Evolutionary conservation across 108 stramenopile species (phyloP).

Genomic region (Fragilariopsis cylindrus): DNA sequence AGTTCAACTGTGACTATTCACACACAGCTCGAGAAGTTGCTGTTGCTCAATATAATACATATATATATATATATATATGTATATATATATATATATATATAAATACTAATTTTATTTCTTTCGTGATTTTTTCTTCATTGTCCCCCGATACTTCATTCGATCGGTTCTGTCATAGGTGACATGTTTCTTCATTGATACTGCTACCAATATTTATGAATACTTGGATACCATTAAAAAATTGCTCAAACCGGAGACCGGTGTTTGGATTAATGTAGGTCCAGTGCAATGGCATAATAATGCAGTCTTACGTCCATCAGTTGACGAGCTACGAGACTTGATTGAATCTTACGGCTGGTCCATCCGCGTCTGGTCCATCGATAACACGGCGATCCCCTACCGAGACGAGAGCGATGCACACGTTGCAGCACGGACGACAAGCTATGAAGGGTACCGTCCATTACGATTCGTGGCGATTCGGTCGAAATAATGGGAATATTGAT

Average conservation of each 20-base stretch:
- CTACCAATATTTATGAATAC: conserved; percentile 81
- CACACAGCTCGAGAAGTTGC: too few relatives aligned
- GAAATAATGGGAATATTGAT: background rate
- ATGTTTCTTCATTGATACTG: conserved; percentile 87
- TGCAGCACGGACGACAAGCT: conserved; percentile 51
- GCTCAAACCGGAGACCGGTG: conserved; percentile 40
- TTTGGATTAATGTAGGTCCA: conserved; percentile 87
- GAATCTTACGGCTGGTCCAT: conserved; percentile 56
- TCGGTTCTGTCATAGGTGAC: conserved; percentile 26
- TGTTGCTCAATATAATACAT: too few relatives aligned
- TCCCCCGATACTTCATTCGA: too few relatives aligned
- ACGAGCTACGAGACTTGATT: conserved; percentile 70
- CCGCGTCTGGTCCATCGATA: conserved; percentile 62
- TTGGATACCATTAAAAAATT: conserved; percentile 47
- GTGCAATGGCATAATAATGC: conserved; percentile 86
- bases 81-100: too few relatives aligned
- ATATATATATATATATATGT: too few relatives aligned
- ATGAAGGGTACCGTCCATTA: conserved; percentile 68
- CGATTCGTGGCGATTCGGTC: conserved; percentile 50
- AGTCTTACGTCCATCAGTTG: conserved; percentile 54
- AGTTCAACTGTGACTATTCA: background rate
- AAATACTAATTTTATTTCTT: too few relatives aligned
- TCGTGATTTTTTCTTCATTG: too few relatives aligned
- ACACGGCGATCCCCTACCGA: conserved; percentile 62
- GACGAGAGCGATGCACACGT: conserved; percentile 32